Evolutionary conservation across 2,329 filamentous ascomycete species (phyloP).

Genomic region (Celoporthe dispersa): DNA sequence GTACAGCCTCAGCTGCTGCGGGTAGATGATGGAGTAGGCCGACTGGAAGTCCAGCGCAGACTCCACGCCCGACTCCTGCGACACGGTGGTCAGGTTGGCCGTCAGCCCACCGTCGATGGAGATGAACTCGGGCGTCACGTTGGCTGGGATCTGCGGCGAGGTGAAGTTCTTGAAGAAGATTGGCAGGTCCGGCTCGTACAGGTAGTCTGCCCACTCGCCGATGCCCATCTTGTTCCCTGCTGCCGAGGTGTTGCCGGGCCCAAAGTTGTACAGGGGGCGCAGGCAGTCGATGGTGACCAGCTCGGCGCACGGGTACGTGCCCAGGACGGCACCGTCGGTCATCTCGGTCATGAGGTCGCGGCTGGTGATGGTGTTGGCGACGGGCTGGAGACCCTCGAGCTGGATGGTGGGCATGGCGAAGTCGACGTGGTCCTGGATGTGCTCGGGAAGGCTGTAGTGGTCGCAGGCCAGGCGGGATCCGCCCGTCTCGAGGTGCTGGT

Average conservation of each 20-base stretch:
- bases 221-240: slow-evolving; percentile 33
- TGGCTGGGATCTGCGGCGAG: slow-evolving; percentile 25
- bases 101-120: slow-evolving; percentile 23
- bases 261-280: slow-evolving; percentile 31
- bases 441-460: slow-evolving; percentile 19
- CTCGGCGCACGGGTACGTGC: slow-evolving; percentile 8
- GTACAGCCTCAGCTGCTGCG: slow-evolving; percentile 44
- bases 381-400: slow-evolving; percentile 26
- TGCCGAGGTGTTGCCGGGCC: slow-evolving; percentile 21
- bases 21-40: slow-evolving; percentile 45
- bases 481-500: slow-evolving; percentile 13
- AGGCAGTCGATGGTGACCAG: slow-evolving; percentile 18
- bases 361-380: slow-evolving; percentile 11
- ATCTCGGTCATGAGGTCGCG: slow-evolving; percentile 7
- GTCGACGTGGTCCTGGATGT: slow-evolving; percentile 15
- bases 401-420: slow-evolving; percentile 26
- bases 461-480: slow-evolving; percentile 20
- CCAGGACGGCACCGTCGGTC: neutral
- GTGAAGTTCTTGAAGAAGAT: slow-evolving; percentile 24
- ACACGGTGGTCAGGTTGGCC: slow-evolving; percentile 27
- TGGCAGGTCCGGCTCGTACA: slow-evolving; percentile 36
- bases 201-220: slow-evolving; percentile 40
- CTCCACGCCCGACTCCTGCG: slow-evolving; percentile 38
- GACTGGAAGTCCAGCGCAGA: slow-evolving; percentile 44
- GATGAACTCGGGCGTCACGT: slow-evolving; percentile 24